Percentiles rank a stretch among this genome's conserved stretches.
phyloP scores from a whole-genome alignment of 2,329 filamentous ascomycete genomes.

The Pseudocercospora fijiensis region DNA sequence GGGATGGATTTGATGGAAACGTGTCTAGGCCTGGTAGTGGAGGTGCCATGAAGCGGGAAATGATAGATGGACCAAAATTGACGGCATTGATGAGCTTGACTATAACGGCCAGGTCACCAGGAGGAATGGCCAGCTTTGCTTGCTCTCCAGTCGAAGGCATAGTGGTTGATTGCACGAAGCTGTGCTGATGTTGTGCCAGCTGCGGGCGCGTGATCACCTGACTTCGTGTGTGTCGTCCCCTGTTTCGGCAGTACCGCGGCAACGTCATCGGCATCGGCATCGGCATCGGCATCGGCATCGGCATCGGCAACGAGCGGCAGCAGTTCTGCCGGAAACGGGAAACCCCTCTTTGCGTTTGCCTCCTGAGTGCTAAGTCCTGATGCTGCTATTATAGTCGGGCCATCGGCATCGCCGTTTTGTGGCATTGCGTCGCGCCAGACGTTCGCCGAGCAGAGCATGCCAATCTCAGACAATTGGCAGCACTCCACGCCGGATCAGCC shows the following conservation, averaged over 20 bases:
- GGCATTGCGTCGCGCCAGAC: neutral
- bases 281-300: neutral
- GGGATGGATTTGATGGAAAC: slow-evolving; percentile 1
- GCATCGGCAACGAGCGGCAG: too few species aligned
- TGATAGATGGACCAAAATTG: slow-evolving; percentile 3
- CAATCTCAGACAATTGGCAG: slow-evolving; percentile 11
- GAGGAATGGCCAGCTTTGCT: neutral
- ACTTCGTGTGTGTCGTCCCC: too few species aligned
- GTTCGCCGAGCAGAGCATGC: neutral
- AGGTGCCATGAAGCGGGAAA: slow-evolving; percentile 9
- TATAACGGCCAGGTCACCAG: neutral
- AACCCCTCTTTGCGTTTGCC: neutral
- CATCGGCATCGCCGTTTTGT: slow-evolving; percentile 6
- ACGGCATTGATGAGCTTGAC: slow-evolving; percentile 11
- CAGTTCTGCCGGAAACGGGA: neutral
- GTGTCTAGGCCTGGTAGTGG: slow-evolving; percentile 6
- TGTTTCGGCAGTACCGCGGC: neutral
- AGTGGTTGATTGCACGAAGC: neutral
- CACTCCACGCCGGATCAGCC: slow-evolving; percentile 12
- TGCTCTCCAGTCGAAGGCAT: neutral
- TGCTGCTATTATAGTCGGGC: neutral
- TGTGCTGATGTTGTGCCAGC: neutral
- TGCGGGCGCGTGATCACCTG: neutral
- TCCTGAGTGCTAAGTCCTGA: neutral
- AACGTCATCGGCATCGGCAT: neutral